These are phyloP conservation scores for Mrakia blollopis DNA, from an alignment of 768 basidiomycete species.

Conservation along the genomic window DNA sequence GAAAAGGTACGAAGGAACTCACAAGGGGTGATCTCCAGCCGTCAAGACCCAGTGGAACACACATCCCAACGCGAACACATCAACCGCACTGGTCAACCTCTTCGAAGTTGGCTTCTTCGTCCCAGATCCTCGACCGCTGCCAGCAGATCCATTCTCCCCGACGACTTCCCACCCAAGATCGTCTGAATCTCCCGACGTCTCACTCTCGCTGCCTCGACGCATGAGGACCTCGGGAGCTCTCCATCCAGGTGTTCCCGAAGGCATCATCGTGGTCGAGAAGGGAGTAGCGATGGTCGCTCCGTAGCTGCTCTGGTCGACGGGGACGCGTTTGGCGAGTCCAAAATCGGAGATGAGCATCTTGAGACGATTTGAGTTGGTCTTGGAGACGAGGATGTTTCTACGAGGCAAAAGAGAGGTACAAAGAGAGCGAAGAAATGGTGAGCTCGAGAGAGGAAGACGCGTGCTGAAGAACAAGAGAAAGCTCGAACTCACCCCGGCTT, in stretches of 20 bases:
- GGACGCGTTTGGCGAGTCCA: constrained; percentile 90
- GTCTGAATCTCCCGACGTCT: not conserved
- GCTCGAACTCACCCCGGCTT: constrained; percentile 68
- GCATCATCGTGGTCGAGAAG: constrained; percentile 15
- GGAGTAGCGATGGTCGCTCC: constrained; percentile 63
- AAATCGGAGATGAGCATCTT: constrained; percentile 67
- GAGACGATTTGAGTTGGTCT: constrained; percentile 11
- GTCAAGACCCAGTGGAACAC: constrained; percentile 90
- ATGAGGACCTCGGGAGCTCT: constrained; percentile 92
- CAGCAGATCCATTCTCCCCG: not conserved
- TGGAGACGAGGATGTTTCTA: constrained; percentile 74
- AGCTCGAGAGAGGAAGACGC: not conserved
- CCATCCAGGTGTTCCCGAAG: constrained; percentile 84
- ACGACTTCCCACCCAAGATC: constrained; percentile 25
- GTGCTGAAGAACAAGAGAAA: too few species aligned
- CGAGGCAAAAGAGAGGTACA: not conserved
- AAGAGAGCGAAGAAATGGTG: not conserved
- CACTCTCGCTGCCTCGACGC: constrained; percentile 53
- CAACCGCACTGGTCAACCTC: constrained; percentile 84
- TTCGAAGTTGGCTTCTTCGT: constrained; percentile 46
- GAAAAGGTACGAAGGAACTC: not conserved
- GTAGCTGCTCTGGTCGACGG: constrained; percentile 94
- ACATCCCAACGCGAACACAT: constrained; percentile 94
- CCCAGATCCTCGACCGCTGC: constrained; percentile 41
- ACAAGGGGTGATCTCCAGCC: constrained; percentile 81